Evolutionary conservation across 495 filamentous ascomycete genomes (phyloP), one percentile per base, ranked within the genome.

Genomic region (Darksidea phi): DNA sequence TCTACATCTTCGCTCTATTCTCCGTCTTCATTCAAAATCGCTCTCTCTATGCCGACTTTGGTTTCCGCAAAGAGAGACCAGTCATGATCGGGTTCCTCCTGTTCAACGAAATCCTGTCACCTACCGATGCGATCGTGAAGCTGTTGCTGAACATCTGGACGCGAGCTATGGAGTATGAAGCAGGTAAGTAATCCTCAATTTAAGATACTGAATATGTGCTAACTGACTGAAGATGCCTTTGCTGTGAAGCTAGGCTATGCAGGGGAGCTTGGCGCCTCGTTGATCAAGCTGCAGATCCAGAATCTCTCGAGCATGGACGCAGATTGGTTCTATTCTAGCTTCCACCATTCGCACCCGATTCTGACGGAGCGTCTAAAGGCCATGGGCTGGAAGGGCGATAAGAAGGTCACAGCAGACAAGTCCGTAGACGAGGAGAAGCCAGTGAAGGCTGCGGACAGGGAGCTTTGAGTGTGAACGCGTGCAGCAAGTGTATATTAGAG

Each of bases 261-360:
- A n/a, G 77, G 80, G 21, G 86, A 96, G 68, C 85, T 98, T 25
- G 90, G 91, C 10, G 76, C 83, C 57, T 91, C 90, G 15, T 81
- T 98, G 60, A 89, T 97, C 76, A 98, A 97, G 78, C 88, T 98
- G 38, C 94, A 98, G 74, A 90, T 97, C 73, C 90, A 97, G 77
- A 98, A 98, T 70, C 80, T 98, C 57, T 92, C 90, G 77, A 95
- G 89, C 57, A 97, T 97, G 93, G 95, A 98, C 73, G 94, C 94
- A 41, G 95, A 98, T 73, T 95, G 88, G 88, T 82, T 96, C 78
- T 98, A 96, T 74, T 91, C 95, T 24, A 92, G 86, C 78, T 98
- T 97, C 78, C 89, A 97, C 77, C 96, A 92, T 81, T 96, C 91
- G 7, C 94, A 98, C 75, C 94, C 94, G 0, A 97, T 97, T 64